These are phyloP conservation scores for Saccharomycopsis sp. DNA, from an alignment of 805 yeast genomes.

Conservation along the genomic window DNA sequence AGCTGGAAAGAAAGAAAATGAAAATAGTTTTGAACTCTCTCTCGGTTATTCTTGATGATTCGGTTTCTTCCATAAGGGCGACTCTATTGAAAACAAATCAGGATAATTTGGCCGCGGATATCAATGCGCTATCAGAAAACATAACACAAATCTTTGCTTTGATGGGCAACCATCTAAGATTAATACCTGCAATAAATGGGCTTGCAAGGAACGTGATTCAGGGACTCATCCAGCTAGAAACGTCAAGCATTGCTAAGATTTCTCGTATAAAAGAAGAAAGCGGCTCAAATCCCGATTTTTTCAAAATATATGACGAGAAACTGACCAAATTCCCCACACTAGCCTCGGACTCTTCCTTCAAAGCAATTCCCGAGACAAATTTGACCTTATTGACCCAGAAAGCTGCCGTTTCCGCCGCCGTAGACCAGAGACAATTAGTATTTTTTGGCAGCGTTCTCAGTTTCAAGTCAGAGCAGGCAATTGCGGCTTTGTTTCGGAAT, in stretches of 20 bases:
- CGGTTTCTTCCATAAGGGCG: background rate
- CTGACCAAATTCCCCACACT: background rate
- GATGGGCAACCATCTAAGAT: background rate
- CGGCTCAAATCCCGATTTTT: background rate
- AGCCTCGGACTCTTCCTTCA: background rate
- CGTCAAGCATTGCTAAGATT: background rate
- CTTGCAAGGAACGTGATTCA: background rate
- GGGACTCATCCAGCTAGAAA: background rate
- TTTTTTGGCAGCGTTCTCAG: constrained; percentile 8
- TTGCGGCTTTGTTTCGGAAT: constrained; percentile 4
- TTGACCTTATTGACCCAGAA: background rate
- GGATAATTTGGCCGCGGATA: background rate
- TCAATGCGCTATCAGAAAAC: background rate
- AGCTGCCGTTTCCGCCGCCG: background rate
- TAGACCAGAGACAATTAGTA: constrained; percentile 4
- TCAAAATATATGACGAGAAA: background rate
- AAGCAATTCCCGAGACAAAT: background rate
- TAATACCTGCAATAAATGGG: background rate
- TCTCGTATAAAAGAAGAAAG: background rate
- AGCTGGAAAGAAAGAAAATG: background rate
- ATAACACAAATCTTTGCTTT: background rate
- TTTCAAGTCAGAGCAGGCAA: constrained; percentile 7
- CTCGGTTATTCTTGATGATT: background rate
- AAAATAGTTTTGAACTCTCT: background rate
- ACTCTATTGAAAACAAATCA: background rate